Base-by-base conservation (phyloP, 2,329 filamentous ascomycete genomes). In the Chaetomium olivaceum region DNA sequence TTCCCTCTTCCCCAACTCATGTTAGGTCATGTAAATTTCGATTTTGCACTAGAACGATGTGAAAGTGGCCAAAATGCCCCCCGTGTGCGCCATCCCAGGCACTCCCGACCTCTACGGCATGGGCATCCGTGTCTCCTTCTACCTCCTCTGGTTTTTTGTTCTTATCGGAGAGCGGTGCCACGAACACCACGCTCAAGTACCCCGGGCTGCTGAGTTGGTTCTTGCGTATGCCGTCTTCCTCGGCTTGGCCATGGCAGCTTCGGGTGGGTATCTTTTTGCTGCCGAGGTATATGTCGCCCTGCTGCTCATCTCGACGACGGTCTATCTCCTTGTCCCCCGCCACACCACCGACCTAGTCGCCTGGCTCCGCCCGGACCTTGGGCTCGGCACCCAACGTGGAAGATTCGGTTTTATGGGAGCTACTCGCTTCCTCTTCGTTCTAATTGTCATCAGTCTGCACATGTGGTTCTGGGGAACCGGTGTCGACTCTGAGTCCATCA, bases 401-500 rank as follows among this genome's bases (percentile, higher is more conserved):
- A 50, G 62, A 1, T 58, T 58, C 25, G 63, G 64, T 0, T 48
- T 65, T 36, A 33, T 67, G 4, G 60, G 12, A 1, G 50, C 55
- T 1, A 31, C 48, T 12, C 63, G 70, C 23, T 65, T n/a, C 14
- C 7, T 64, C 3, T 65, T 70, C 1, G 51, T 68, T 27, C n/a
- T 68, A 0, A 55, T 63, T 0, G 56, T 69, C 2, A 39, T 65
- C 19, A 65, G 65, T 1, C 11, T 71, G 43, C 65, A 72, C 46
- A 12, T 71, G 2, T 72, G 69, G 69, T 70, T 72, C 43, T 74
- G 72, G 72, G 68, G 63, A 2, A 52, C 57, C 0, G 72, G 71
- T 0, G 69, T 73, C 1, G 65, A 68, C 19, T 64, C 64, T 16
- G 21, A 5, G 4, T 36, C 50, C 2, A 54, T 69, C 12, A 46